These are phyloP conservation scores for Saturnispora serradocipensis DNA, from an alignment of 805 yeast species.

Conservation along the genomic window DNA sequence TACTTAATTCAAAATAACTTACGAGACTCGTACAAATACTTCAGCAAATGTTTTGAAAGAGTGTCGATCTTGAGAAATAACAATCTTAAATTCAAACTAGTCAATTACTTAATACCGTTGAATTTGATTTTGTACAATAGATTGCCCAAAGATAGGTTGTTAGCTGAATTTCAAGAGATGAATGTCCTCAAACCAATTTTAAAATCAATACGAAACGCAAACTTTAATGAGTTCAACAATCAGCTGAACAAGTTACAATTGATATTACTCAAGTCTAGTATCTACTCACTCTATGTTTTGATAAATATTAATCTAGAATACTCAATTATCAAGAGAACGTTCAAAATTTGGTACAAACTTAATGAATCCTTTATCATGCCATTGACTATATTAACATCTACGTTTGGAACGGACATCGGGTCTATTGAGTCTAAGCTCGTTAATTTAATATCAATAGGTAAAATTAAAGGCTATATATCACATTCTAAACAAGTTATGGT, in stretches of 20 bases:
- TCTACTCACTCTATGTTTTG: slow-evolving; percentile 51
- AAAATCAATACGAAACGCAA: slow-evolving; percentile 42
- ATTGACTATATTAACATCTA: not conserved
- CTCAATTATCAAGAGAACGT: not conserved
- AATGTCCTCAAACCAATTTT: slow-evolving; percentile 40
- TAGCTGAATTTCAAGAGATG: slow-evolving; percentile 36
- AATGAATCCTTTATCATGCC: slow-evolving; percentile 3
- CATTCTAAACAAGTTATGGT: slow-evolving; percentile 69
- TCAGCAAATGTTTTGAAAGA: slow-evolving; percentile 23
- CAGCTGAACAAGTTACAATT: slow-evolving; percentile 37
- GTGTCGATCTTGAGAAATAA: not conserved
- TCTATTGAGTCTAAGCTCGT: slow-evolving; percentile 66
- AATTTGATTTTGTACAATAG: slow-evolving; percentile 39
- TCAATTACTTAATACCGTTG: slow-evolving; percentile 57
- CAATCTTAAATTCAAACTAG: slow-evolving; percentile 33
- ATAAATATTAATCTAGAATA: slow-evolving; percentile 22
- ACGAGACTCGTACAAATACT: slow-evolving; percentile 38
- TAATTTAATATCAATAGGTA: slow-evolving; percentile 48
- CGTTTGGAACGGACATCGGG: slow-evolving; percentile 30
- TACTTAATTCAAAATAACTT: slow-evolving; percentile 54
- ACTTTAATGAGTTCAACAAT: slow-evolving; percentile 42
- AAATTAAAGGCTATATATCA: slow-evolving; percentile 72
- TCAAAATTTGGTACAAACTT: not conserved
- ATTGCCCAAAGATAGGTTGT: slow-evolving; percentile 36
- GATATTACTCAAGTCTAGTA: slow-evolving; percentile 45